Conservation (phyloP, 148 eudicot species). For the Arctostaphylos glauca region DNA sequence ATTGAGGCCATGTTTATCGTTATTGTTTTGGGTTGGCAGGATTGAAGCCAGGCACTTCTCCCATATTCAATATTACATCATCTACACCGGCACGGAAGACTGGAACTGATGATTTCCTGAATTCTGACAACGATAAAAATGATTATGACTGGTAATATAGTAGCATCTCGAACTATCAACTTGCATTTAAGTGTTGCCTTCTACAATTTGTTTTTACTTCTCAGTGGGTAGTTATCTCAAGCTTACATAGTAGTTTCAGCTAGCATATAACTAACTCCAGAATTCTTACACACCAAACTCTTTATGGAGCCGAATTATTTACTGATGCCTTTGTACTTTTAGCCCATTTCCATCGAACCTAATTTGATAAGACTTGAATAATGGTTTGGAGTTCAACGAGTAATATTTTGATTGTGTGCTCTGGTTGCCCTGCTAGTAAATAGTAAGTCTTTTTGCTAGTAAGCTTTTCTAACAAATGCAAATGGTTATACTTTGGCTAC, state of each 20-base stretch:
- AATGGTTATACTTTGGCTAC: neutral
- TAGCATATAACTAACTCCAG: neutral
- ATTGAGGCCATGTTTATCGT: conserved; percentile 13
- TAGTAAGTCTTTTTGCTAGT: neutral
- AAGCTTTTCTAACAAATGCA: neutral
- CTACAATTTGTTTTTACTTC: neutral
- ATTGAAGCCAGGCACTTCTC: conserved; percentile 60
- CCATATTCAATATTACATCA: conserved; percentile 53
- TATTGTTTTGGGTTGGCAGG: conserved; percentile 41
- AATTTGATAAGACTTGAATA: neutral
- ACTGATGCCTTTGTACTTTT: neutral
- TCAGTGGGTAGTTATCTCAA: neutral
- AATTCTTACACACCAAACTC: neutral
- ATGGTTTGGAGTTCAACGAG: neutral
- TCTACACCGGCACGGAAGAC: conserved; percentile 58
- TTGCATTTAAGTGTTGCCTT: neutral
- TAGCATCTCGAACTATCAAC: neutral
- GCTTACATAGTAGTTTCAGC: neutral
- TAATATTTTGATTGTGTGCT: neutral
- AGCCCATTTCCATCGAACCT: neutral
- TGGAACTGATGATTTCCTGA: conserved; percentile 78
- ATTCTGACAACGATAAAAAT: conserved; percentile 81
- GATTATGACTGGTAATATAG: conserved; percentile 86
- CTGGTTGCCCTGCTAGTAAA: neutral
- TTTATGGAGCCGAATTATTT: neutral